Evolutionary conservation across 352 stramenopile genomes (phyloP).

Genomic region (Elongisporangium anandrum): DNA sequence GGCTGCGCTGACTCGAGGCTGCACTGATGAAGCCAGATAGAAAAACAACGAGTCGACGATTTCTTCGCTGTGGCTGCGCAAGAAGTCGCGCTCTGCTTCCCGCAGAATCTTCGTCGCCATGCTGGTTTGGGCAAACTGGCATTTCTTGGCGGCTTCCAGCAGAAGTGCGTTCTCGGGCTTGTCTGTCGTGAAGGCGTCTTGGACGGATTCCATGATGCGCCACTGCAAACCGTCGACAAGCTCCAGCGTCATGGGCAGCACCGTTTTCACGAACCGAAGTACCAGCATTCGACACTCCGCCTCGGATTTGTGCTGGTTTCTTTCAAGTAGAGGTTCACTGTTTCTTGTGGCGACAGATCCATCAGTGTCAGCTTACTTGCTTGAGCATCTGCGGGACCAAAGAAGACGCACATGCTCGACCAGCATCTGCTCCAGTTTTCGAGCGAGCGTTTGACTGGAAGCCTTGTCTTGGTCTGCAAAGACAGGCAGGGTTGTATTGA

Average conservation of each 20-base stretch:
- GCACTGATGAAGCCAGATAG: background rate
- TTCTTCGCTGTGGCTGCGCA: background rate
- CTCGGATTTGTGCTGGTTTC: background rate
- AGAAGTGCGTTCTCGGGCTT: slow-evolving; percentile 19
- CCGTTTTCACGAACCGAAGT: slow-evolving; percentile 10
- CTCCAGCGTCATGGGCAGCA: slow-evolving; percentile 14
- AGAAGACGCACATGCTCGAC: slow-evolving; percentile 15
- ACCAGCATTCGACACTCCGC: slow-evolving; percentile 8
- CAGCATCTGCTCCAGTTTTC: slow-evolving; percentile 32
- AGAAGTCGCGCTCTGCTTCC: background rate
- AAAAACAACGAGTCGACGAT: background rate
- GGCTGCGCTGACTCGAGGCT: background rate
- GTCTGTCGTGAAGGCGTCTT: slow-evolving; percentile 15
- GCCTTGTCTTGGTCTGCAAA: slow-evolving; percentile 17
- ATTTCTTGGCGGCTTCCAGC: slow-evolving; percentile 4
- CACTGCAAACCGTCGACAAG: slow-evolving; percentile 15
- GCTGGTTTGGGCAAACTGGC: background rate
- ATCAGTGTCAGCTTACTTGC: slow-evolving; percentile 12
- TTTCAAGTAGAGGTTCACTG: slow-evolving; percentile 14
- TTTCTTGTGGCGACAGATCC: slow-evolving; percentile 12
- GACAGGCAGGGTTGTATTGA: slow-evolving; percentile 18
- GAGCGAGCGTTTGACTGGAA: slow-evolving; percentile 19
- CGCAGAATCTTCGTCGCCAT: background rate
- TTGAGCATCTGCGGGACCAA: slow-evolving; percentile 18
- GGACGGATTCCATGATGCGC: slow-evolving; percentile 7